These are phyloP conservation scores for Sphagnum magellanicum DNA, from an alignment of 228 moss, liverwort and hornwort species.

Conservation along the genomic window DNA sequence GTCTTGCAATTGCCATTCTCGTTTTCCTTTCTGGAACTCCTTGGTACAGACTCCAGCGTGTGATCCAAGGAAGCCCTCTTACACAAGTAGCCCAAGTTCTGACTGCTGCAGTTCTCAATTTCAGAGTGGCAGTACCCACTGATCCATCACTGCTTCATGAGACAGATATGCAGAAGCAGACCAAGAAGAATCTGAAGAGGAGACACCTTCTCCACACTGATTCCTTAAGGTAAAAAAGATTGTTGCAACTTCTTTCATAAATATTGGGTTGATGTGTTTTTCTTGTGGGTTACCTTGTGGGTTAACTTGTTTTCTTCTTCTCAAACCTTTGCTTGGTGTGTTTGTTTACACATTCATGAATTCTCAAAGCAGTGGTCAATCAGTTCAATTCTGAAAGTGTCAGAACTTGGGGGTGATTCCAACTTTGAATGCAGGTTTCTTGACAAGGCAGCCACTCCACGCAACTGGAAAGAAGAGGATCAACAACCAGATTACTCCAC, in stretches of 20 bases:
- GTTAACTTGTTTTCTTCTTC: too few species aligned
- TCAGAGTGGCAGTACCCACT: conserved; percentile 4
- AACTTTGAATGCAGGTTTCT: conserved; percentile 33
- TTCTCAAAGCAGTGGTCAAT: too few species aligned
- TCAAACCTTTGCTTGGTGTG: too few species aligned
- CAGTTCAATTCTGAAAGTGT: too few species aligned
- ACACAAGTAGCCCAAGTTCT: conserved; percentile 38
- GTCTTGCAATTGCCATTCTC: conserved; percentile 10
- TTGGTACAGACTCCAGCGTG: conserved; percentile 28
- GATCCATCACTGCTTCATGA: conserved; percentile 30
- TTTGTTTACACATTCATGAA: too few species aligned
- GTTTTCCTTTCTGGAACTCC: conserved; percentile 31
- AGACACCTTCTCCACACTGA: conserved; percentile 21
- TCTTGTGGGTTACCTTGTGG: too few species aligned
- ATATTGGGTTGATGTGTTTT: too few species aligned
- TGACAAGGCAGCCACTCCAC: conserved; percentile 52
- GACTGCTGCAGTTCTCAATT: conserved; percentile 23
- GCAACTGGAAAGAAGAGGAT: background rate
- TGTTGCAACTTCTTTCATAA: too few species aligned
- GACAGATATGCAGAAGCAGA: conserved; percentile 5
- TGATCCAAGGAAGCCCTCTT: conserved; percentile 29
- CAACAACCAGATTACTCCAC: too few species aligned
- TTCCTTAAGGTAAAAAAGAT: conserved; percentile 18
- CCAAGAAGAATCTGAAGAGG: background rate
- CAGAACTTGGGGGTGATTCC: background rate